These are phyloP conservation scores for Aspergillus carlsbadensis DNA, from an alignment of 495 filamentous ascomycete species.

Conservation along the genomic window DNA sequence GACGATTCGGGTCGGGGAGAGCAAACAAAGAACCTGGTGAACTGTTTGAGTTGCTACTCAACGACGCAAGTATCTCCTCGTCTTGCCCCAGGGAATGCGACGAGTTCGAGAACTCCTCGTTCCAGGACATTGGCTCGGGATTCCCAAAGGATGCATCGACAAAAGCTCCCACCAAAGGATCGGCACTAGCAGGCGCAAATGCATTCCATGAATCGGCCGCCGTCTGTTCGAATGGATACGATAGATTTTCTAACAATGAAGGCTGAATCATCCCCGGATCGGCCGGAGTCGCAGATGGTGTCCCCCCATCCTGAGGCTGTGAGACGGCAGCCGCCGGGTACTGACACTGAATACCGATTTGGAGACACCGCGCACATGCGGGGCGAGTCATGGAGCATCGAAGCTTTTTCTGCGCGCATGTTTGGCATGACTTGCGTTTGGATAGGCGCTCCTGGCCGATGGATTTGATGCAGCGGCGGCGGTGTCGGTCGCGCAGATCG, in stretches of 20 bases:
- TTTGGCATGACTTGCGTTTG: slow-evolving; percentile 24
- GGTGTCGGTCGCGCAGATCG: slow-evolving; percentile 24
- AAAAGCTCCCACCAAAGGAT: neutral
- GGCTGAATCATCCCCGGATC: neutral
- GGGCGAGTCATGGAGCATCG: slow-evolving; percentile 23
- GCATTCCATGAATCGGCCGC: neutral
- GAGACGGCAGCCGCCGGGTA: slow-evolving; percentile 16
- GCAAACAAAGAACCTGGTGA: neutral
- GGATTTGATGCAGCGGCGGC: slow-evolving; percentile 21
- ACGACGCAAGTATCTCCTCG: neutral
- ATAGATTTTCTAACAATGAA: neutral
- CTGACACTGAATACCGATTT: slow-evolving; percentile 8
- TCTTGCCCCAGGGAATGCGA: slow-evolving; percentile 1
- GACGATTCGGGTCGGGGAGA: neutral
- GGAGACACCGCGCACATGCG: slow-evolving; percentile 17
- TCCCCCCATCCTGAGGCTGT: neutral
- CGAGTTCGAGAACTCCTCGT: slow-evolving; percentile 8
- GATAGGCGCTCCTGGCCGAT: slow-evolving; percentile 20
- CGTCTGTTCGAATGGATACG: neutral
- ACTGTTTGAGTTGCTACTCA: neutral
- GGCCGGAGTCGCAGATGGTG: neutral
- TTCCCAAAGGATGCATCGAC: neutral
- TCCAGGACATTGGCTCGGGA: slow-evolving; percentile 4
- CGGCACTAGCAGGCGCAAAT: neutral
- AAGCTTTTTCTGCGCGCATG: slow-evolving; percentile 22